phyloP scores from a whole-genome alignment of 805 yeast species.

The Tetrapisispora nanseiensis region DNA sequence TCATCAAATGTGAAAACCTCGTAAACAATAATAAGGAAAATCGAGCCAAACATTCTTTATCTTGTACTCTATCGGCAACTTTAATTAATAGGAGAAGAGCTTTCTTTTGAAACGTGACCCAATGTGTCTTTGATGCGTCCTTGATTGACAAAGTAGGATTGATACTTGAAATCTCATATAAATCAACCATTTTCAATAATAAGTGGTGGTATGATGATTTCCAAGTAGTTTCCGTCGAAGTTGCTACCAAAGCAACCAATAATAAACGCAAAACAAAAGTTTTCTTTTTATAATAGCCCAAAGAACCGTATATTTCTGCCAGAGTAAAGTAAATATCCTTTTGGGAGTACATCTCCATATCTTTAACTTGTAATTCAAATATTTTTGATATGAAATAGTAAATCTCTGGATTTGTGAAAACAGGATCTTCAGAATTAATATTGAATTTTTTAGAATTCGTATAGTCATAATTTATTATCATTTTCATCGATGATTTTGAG shows the following conservation, averaged over 20 bases:
- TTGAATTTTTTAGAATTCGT: conserved; percentile 3
- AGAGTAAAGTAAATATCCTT: conserved; percentile 55
- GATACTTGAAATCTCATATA: conserved; percentile 43
- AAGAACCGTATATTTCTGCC: conserved; percentile 51
- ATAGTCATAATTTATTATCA: conserved; percentile 20
- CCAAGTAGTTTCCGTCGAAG: conserved; percentile 19
- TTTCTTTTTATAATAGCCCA: conserved; percentile 57
- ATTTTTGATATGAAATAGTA: conserved; percentile 39
- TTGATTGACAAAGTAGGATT: conserved; percentile 26
- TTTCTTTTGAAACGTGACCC: conserved; percentile 51
- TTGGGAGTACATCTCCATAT: conserved; percentile 43
- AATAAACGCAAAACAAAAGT: conserved; percentile 61
- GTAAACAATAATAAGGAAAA: conserved; percentile 48
- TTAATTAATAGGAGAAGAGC: conserved; percentile 42
- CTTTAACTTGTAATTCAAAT: conserved; percentile 36
- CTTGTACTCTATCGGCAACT: conserved; percentile 44
- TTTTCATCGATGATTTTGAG: conserved; percentile 33
- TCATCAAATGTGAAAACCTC: conserved; percentile 44
- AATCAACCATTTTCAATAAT: conserved; percentile 39
- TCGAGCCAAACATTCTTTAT: conserved; percentile 34
- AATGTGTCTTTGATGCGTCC: conserved; percentile 31
- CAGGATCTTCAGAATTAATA: background rate
- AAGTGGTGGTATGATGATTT: conserved; percentile 33
- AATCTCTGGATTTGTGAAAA: conserved; percentile 35
- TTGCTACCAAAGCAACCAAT: conserved; percentile 41